Evolutionary conservation across 345 rosid species (phyloP).

Genomic region (Noccaea caerulescens): DNA sequence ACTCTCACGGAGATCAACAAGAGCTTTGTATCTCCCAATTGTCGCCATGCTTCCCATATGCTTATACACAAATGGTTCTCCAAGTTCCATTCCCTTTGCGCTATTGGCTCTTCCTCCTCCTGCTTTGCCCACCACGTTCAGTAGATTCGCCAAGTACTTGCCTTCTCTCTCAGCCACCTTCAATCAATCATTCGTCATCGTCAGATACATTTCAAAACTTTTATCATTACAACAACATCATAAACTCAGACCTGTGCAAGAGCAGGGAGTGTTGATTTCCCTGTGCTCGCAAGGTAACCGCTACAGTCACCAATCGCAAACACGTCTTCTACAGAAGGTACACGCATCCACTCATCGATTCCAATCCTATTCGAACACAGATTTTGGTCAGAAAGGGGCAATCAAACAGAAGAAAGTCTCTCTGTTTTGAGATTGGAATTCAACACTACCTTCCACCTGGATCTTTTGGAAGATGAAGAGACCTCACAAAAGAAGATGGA

Average conservation of each 20-base stretch:
- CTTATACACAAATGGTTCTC: constrained; percentile 80
- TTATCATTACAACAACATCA: not conserved
- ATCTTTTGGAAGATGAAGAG: constrained; percentile 81
- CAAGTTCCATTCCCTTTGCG: constrained; percentile 58
- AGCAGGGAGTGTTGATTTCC: constrained; percentile 91
- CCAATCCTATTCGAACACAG: constrained; percentile 66
- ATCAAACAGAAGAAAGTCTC: constrained; percentile 4
- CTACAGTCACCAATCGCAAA: constrained; percentile 97
- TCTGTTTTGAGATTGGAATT: not conserved
- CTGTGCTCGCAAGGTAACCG: constrained; percentile 90
- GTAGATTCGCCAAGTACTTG: constrained; percentile 69
- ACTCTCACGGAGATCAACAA: constrained; percentile 91
- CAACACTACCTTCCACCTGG: constrained; percentile 84
- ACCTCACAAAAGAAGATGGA: constrained; percentile 77
- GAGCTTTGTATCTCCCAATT: constrained; percentile 90
- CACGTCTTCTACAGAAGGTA: constrained; percentile 76
- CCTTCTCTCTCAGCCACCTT: constrained; percentile 99
- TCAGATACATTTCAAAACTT: not conserved
- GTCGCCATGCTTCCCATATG: constrained; percentile 99
- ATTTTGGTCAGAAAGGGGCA: too few species aligned
- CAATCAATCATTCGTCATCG: not conserved
- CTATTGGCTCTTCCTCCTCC: constrained; percentile 76
- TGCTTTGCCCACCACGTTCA: constrained; percentile 67
- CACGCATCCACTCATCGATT: constrained; percentile 88
- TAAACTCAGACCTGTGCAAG: constrained; percentile 77